A percentile compares a stretch with the other conserved stretches of the same genome.
phyloP scores from a whole-genome alignment of 31 red algal species.

The Asparagopsis taxiformis region DNA sequence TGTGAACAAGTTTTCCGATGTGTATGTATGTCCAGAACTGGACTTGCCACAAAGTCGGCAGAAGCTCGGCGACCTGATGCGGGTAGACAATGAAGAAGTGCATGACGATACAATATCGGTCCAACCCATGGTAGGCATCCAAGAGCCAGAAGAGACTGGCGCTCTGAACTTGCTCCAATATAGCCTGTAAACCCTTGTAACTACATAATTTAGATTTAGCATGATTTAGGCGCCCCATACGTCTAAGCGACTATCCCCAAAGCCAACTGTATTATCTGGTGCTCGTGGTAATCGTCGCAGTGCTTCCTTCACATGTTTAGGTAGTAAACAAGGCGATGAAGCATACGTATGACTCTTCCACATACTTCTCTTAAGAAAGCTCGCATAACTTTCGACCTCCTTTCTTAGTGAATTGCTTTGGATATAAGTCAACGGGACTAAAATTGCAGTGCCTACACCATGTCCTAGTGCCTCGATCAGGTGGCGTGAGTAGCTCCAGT shows the following conservation, averaged over 20 bases:
- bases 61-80: neutral
- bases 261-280: neutral
- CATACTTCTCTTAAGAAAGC: neutral
- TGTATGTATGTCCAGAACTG: neutral
- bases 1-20: neutral
- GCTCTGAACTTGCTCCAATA: neutral
- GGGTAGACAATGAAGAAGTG: neutral
- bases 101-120: neutral
- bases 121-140: neutral
- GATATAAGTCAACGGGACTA: slow-evolving; percentile 31
- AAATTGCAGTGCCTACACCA: slow-evolving; percentile 51
- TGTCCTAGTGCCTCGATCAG: slow-evolving; percentile 52
- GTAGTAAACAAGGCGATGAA: slow-evolving; percentile 18
- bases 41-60: neutral
- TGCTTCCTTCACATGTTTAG: slow-evolving; percentile 20
- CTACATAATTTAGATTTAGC: no score
- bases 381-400: slow-evolving; percentile 29
- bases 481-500: slow-evolving; percentile 45
- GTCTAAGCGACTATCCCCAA: neutral
- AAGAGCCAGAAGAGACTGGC: neutral
- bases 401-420: slow-evolving; percentile 23
- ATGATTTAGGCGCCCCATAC: no score
- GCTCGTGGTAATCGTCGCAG: neutral
- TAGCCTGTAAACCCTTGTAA: neutral
- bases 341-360: slow-evolving; percentile 17